phyloP scores from a whole-genome alignment of 192 early-diverging fungal species.

The Coemansia umbellata region DNA sequence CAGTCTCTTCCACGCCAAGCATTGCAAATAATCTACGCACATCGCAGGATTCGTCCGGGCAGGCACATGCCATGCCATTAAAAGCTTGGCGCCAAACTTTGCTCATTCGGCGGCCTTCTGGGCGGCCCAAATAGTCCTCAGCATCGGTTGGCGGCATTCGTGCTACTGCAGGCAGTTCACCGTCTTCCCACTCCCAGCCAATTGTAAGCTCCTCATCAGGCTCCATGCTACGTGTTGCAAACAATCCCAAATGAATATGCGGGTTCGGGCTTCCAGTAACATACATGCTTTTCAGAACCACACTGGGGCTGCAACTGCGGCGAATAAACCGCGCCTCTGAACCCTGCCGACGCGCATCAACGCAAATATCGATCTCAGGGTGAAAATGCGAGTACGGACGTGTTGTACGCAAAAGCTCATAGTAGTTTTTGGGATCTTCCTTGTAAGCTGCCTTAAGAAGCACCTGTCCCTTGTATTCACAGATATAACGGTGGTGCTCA shows the following conservation, averaged over 20 bases:
- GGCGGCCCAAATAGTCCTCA: conserved; percentile 38
- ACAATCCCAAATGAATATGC: conserved; percentile 63
- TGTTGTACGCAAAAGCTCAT: conserved; percentile 60
- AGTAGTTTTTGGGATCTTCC: conserved; percentile 62
- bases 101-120: conserved; percentile 49
- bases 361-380: conserved; percentile 60
- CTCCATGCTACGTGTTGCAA: conserved; percentile 55
- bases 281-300: conserved; percentile 59
- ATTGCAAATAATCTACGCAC: conserved; percentile 43
- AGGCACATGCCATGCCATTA: conserved; percentile 40
- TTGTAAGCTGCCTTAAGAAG: conserved; percentile 64
- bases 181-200: conserved; percentile 66
- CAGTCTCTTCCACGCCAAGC: conserved; percentile 40
- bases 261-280: conserved; percentile 44
- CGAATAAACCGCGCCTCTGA: conserved; percentile 66
- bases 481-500: conserved; percentile 52
- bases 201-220: conserved; percentile 67
- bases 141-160: conserved; percentile 29
- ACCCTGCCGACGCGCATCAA: conserved; percentile 67
- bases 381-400: conserved; percentile 64
- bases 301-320: conserved; percentile 66
- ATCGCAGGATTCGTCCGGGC: conserved; percentile 18
- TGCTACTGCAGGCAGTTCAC: conserved; percentile 41
- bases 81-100: conserved; percentile 53
- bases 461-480: conserved; percentile 76